Evolutionary conservation across 352 stramenopile genomes (phyloP), one percentile per base, ranked within the genome.

Genomic region (Thalassiosira tumida): DNA sequence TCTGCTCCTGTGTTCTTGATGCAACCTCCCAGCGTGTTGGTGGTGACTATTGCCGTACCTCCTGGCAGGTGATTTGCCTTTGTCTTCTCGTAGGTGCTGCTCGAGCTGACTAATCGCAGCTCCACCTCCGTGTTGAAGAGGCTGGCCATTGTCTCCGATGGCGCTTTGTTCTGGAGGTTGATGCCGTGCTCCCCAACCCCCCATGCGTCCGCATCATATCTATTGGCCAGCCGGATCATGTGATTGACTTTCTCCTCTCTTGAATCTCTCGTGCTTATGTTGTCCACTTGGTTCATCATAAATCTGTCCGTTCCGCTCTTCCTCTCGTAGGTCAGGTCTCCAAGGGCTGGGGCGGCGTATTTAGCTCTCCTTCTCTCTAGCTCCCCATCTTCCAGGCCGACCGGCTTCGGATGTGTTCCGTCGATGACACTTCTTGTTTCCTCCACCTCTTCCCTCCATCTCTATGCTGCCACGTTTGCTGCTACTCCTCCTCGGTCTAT

Each of bases 81-180:
- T 2, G 38, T 21, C 15, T 37, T 67, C 35, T 82, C 74, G 2
- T 7, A 13, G 26, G 15, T 40, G 74, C 70, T 82, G n/a, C 38
- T 29, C 2, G 21, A 35, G 24, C 33, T 70, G 10, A 82, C 74
- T 38, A 21, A 82, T 59, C 74, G 33, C 24, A 69, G 6, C 2
- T 82, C 74, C 7, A 69, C 74, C 74, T 82, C 74, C n/a, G 43
- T 65, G 24, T 82, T 43, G 29, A 82, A 82, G 6, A 24, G 70
- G 40, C 21, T 69, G 10, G 38, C 38, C 33, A 82, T 35, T 31
- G 38, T 82, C 29, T 82, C 33, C 33, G 74, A 82, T 5, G 38
- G 13, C 6, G 40, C 3, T 2, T 17, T 14, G 26, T 7, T 3
- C n/a, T 65, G n/a, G 29, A 29, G 6, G 29, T 82, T 82, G 50